phyloP scores from a whole-genome alignment of 495 filamentous ascomycete genomes.

The Trichocladium uniseriatum region DNA sequence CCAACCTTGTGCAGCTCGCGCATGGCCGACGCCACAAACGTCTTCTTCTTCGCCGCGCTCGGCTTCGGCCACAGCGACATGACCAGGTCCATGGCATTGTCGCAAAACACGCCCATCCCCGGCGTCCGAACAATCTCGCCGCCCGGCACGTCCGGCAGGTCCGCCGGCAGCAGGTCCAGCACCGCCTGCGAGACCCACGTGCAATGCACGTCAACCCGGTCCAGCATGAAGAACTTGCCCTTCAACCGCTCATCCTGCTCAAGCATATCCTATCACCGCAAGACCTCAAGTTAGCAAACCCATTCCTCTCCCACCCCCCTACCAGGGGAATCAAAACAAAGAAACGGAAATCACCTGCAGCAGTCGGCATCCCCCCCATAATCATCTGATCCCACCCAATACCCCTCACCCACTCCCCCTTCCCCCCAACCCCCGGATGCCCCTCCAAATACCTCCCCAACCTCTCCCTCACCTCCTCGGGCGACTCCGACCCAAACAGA shows the following conservation, averaged over 20 bases:
- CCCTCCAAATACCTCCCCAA: slow-evolving; percentile 37
- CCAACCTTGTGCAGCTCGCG: slow-evolving; percentile 48
- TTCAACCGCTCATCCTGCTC: slow-evolving; percentile 40
- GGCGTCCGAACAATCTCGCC: slow-evolving; percentile 48
- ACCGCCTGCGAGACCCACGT: slow-evolving; percentile 53
- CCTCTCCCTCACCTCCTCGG: slow-evolving; percentile 39
- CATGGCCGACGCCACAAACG: slow-evolving; percentile 47
- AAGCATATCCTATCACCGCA: slow-evolving; percentile 34
- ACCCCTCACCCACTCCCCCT: slow-evolving; percentile 49
- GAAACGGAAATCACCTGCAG: slow-evolving; percentile 33
- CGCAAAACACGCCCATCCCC: slow-evolving; percentile 58
- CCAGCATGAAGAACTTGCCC: slow-evolving; percentile 54
- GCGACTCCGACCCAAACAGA: slow-evolving; percentile 45
- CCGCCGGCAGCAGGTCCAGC: slow-evolving; percentile 42
- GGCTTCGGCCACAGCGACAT: slow-evolving; percentile 46
- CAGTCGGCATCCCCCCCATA: slow-evolving; percentile 52
- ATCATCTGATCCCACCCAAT: slow-evolving; percentile 57
- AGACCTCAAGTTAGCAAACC: slow-evolving; percentile 14
- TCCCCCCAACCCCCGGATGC: slow-evolving; percentile 34
- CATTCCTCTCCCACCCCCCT: too few relatives aligned
- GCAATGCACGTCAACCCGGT: slow-evolving; percentile 58
- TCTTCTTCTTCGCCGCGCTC: slow-evolving; percentile 34
- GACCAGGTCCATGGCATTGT: slow-evolving; percentile 58
- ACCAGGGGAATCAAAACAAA: too few relatives aligned
- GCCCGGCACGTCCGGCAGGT: slow-evolving; percentile 46